Base-by-base conservation (phyloP, 306 rosid species). In the Rosa rugosa region DNA sequence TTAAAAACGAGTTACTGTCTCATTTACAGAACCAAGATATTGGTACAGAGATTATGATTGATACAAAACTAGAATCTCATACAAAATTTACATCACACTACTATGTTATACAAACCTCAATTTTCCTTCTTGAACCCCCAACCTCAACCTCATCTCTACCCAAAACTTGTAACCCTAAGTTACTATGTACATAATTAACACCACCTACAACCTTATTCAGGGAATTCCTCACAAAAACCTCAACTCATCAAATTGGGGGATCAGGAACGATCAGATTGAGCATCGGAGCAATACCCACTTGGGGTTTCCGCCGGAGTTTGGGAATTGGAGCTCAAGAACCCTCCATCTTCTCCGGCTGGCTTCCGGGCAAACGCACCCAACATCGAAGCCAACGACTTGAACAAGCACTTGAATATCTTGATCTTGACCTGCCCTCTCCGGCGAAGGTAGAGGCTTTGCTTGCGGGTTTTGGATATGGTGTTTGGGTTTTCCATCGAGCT, bases 361-460 rank as follows among this genome's bases (percentile, higher is more conserved):
- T 34, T 62, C 20, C 75, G 70, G 41, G 46, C 27, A 7, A 36
- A 31, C 7, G 68, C 69, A 59, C 81, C 73, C 4, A 72, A 45
- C 17, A 83, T 66, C 8, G 80, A 64, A 31, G 76, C 75, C 5
- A 46, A 82, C 5, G 79, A 75, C 4, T 11, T 67, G 6, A 77
- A 2, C 34, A 85, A 2, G 36, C 67, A 42, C 72, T 71, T 84
- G 11, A 85, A 0, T 4, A 82, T 81, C 46, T 73, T 70, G 16
- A 77, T 22, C 78, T 84, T 85, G 22, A 89, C 63, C 12, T 20
- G 82, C 8, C 91, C 89, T 22, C 91, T 85, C 69, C 20, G 70
- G 0, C 71, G 71, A 34, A 45, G 70, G 3, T 41, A 23, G 22
- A 5, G 46, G 72, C 40, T 64, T 7, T 6, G 69, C 0, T 64